These are phyloP conservation scores for Aspergillus sp. DNA, from an alignment of 2,329 filamentous ascomycete genomes.

Conservation along the genomic window DNA sequence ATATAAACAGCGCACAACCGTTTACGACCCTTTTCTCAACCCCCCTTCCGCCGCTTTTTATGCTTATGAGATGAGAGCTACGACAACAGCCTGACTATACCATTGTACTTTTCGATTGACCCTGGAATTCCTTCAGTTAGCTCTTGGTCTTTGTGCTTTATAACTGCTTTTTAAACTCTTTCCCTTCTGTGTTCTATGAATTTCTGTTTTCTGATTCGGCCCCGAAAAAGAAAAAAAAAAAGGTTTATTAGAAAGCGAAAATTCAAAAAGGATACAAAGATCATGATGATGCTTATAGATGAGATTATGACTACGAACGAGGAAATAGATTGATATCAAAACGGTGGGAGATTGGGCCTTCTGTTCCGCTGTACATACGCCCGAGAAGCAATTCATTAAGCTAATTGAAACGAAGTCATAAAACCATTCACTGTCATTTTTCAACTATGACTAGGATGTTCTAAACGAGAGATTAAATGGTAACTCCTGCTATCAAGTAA, in stretches of 20 bases:
- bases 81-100: background rate
- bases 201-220: background rate
- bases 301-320: too few relatives aligned
- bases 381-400: too few relatives aligned
- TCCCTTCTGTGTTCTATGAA: slow-evolving; percentile 1
- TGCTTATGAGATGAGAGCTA: background rate
- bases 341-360: too few relatives aligned
- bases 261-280: too few relatives aligned
- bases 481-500: background rate
- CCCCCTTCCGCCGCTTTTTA: background rate
- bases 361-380: too few relatives aligned
- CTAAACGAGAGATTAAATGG: too few relatives aligned
- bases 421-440: too few relatives aligned
- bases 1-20: slow-evolving; percentile 9
- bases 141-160: slow-evolving; percentile 3
- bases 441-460: too few relatives aligned
- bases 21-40: background rate
- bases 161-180: background rate
- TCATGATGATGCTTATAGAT: too few relatives aligned
- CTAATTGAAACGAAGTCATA: too few relatives aligned
- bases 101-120: background rate
- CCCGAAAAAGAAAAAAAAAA: background rate
- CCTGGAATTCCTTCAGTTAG: background rate
- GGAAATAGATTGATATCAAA: too few relatives aligned
- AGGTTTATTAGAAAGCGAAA: background rate